Evolutionary conservation across 225 moss, liverwort and hornwort species (phyloP), one percentile per base, ranked within the genome.

Genomic region (Thuidium tamariscinum): DNA sequence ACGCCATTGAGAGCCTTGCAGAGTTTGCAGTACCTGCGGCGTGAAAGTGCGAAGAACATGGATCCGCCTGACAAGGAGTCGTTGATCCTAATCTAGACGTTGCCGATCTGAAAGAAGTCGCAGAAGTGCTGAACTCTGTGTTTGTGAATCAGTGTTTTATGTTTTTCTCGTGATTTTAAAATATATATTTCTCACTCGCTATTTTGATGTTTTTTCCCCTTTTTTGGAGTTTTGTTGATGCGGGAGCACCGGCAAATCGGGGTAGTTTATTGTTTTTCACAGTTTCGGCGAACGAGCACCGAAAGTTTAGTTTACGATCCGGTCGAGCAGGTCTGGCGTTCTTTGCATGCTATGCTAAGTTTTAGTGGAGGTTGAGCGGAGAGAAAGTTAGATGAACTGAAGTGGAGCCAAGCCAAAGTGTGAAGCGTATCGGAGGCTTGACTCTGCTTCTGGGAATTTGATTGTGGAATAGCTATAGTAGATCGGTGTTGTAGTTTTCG

Each of bases 271-370:
- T 82, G 75, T 82, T 69, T 60, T 11, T 27, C 7, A 73, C 18
- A 51, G 79, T 51, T 82, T 74, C 64, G n/a, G 18, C 68, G 57
- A 84, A 92, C 93, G 90, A 77, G 92, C 94, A 84, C 95, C 93
- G 84, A 93, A 94, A 34, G 88, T 90, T 92, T 93, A 89, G 74
- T 95, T 69, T 69, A 46, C 95, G 86, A 93, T 60, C 79, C 90
- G 90, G 79, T 92, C 91, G 65, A 89, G 89, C 79, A 66, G 89
- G 80, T 89, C 86, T 83, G 74, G 56, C 46, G 71, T 64, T 25
- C 18, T 77, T 64, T 64, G 19, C 15, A 37, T 23, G 74, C 48
- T 51, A 42, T 36, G 34, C 5, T 36, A 46, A 16, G 34, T 56
- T 10, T 46, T 62, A 54, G 52, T n/a, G 62, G 75, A 60, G 21